Evolutionary conservation across 306 rosid species (phyloP).

Genomic region (Bauhinia variegata): DNA sequence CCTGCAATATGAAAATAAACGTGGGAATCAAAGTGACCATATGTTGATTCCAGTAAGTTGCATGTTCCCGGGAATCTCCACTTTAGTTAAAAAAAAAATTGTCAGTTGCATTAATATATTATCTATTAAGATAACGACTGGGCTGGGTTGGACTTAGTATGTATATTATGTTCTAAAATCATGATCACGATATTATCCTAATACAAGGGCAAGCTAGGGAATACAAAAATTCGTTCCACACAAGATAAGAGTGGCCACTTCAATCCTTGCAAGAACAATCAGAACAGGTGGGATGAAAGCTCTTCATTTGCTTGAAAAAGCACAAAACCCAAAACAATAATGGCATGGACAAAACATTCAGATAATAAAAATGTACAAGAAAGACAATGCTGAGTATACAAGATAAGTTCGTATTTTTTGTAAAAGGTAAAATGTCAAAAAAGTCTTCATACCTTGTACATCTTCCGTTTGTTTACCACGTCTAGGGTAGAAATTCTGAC

Average conservation of each 20-base stretch:
- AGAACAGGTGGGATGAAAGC: neutral
- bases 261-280: slow-evolving; percentile 13
- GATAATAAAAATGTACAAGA: neutral
- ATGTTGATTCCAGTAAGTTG: slow-evolving; percentile 1
- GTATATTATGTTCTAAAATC: too few species aligned
- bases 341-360: neutral
- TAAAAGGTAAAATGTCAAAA: slow-evolving; percentile 24
- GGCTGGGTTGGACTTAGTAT: neutral
- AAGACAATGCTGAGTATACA: neutral
- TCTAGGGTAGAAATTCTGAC: slow-evolving; percentile 44
- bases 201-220: too few species aligned
- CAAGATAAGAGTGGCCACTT: neutral
- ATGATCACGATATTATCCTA: too few species aligned
- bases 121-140: neutral
- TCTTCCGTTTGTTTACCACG: slow-evolving; percentile 45
- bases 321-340: neutral
- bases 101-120: neutral
- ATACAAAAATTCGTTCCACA: neutral
- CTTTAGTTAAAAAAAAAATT: neutral
- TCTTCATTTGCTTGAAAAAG: neutral
- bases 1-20: slow-evolving; percentile 36
- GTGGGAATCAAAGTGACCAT: slow-evolving; percentile 7
- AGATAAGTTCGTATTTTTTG: neutral
- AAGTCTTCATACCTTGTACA: slow-evolving; percentile 53
- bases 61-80: neutral